Percentiles rank a stretch among this genome's conserved stretches.
These are phyloP conservation scores for Scedosporium boydii DNA, from an alignment of 2,329 filamentous ascomycete genomes.

Conservation along the genomic window DNA sequence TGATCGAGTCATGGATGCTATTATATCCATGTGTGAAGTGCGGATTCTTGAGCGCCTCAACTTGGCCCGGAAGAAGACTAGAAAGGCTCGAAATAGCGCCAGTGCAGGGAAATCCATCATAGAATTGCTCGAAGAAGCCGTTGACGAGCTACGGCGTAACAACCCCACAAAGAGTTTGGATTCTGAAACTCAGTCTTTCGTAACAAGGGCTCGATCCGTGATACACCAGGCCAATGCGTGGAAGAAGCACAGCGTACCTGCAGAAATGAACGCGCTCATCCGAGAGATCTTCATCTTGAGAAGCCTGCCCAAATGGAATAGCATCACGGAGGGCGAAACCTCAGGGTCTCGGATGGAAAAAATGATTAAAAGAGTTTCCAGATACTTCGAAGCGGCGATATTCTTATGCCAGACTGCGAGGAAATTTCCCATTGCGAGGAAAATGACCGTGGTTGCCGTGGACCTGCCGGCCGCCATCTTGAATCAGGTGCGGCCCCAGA, in stretches of 20 bases:
- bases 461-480: conserved; percentile 12
- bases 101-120: neutral
- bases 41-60: conserved; percentile 19
- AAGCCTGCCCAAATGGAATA: neutral
- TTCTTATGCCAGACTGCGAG: conserved; percentile 20
- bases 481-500: neutral
- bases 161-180: neutral
- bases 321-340: neutral
- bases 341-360: conserved; percentile 14
- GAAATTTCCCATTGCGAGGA: conserved; percentile 17
- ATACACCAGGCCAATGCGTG: neutral
- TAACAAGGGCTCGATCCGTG: neutral
- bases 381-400: conserved; percentile 19
- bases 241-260: neutral
- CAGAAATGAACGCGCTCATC: neutral
- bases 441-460: conserved; percentile 18
- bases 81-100: conserved; percentile 8
- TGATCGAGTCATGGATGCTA: conserved; percentile 14
- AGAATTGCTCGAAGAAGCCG: neutral
- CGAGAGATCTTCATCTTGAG: neutral
- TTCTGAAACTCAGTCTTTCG: neutral
- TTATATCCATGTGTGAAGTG: conserved; percentile 21
- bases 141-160: neutral
- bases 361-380: conserved; percentile 24
- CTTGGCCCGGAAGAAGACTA: conserved; percentile 11